Evolutionary conservation across 139 green algal species (phyloP).

Genomic region (Nannochloris sp.): DNA sequence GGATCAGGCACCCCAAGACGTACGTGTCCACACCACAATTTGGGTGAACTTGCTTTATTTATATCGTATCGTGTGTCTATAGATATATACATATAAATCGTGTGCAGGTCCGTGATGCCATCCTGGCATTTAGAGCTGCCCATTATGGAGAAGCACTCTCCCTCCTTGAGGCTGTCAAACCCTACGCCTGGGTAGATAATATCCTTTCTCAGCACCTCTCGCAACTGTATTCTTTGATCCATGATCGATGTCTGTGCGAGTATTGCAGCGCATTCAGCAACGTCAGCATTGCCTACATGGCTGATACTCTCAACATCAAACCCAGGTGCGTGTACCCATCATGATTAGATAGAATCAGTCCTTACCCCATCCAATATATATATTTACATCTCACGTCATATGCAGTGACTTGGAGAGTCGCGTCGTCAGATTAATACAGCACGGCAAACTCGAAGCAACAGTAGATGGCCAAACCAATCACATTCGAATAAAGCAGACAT

Average conservation of each 20-base stretch:
- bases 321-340: neutral
- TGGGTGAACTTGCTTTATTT: too few relatives aligned
- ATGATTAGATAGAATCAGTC: neutral
- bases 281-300: neutral
- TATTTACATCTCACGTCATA: neutral
- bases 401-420: slow-evolving; percentile 1
- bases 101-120: neutral
- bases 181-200: neutral
- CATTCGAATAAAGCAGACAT: neutral
- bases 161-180: neutral
- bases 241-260: neutral
- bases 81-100: too few relatives aligned
- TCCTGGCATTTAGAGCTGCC: neutral
- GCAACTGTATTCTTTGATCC: neutral
- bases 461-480: neutral
- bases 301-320: neutral
- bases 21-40: too few relatives aligned
- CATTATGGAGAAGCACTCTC: neutral
- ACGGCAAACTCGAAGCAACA: neutral
- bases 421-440: neutral
- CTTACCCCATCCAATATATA: neutral
- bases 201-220: neutral
- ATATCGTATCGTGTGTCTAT: too few relatives aligned
- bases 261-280: neutral
- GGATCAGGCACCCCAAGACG: too few relatives aligned